phyloP scores from a whole-genome alignment of 345 rosid genomes.

The Nasturtium officinale region DNA sequence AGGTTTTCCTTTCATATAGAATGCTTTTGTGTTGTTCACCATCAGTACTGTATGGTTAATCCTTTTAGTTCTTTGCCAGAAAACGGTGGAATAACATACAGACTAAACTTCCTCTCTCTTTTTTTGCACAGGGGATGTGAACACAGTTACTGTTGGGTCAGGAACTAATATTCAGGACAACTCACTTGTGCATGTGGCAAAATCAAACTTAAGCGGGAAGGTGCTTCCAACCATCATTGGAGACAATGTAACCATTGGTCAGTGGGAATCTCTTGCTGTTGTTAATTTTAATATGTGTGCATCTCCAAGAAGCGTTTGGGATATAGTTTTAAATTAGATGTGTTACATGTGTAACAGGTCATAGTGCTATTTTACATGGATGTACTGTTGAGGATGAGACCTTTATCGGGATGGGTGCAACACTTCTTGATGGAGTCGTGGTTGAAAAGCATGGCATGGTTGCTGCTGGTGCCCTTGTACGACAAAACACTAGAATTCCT shows the following conservation, averaged over 20 bases:
- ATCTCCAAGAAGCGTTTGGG: constrained; percentile 17
- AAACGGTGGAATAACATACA: constrained; percentile 7
- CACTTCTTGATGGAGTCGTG: constrained; percentile 84
- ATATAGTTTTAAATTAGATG: constrained; percentile 31
- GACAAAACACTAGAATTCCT: constrained; percentile 86
- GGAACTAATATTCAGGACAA: constrained; percentile 98
- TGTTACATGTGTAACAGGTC: constrained; percentile 62
- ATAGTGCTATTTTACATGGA: constrained; percentile 95
- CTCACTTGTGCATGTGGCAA: constrained; percentile 94
- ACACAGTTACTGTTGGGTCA: constrained; percentile 75
- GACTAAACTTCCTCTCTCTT: constrained; percentile 10
- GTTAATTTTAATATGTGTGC: neutral
- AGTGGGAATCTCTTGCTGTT: constrained; percentile 41
- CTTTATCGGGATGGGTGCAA: constrained; percentile 93
- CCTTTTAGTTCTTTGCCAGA: neutral
- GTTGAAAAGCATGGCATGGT: constrained; percentile 90
- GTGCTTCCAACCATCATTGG: constrained; percentile 82
- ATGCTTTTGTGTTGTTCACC: neutral
- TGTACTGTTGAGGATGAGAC: constrained; percentile 93
- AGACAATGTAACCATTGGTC: constrained; percentile 96
- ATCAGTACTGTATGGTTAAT: constrained; percentile 9
- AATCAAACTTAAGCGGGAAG: constrained; percentile 90
- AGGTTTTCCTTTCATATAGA: neutral
- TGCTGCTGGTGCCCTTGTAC: constrained; percentile 96
- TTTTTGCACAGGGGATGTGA: constrained; percentile 70